Evolutionary conservation across 2,329 filamentous ascomycete genomes (phyloP).

Genomic region (Trichoderma breve): DNA sequence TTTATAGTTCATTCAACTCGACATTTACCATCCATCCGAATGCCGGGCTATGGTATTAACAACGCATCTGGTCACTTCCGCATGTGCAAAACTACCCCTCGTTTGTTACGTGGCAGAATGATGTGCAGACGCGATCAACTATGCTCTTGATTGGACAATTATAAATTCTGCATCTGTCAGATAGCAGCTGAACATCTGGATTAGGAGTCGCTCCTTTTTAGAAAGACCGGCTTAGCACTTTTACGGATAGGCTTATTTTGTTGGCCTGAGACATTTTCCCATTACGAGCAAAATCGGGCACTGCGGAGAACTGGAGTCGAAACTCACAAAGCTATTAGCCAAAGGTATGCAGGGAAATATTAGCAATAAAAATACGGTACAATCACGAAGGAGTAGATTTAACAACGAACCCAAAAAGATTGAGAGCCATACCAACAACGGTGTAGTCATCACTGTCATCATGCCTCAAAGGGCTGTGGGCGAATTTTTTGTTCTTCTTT

Average conservation of each 20-base stretch:
- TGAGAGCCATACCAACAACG: background rate
- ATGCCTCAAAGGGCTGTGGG: background rate
- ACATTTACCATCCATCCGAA: background rate
- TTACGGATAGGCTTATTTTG: background rate
- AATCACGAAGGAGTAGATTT: background rate
- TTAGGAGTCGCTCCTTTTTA: background rate
- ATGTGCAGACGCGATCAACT: background rate
- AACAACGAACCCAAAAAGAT: background rate
- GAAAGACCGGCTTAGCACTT: background rate
- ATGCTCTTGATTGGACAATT: background rate
- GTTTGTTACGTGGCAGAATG: background rate
- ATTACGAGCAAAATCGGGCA: background rate
- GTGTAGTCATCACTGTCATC: background rate
- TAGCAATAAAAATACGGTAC: background rate
- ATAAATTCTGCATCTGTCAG: background rate
- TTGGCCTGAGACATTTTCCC: background rate
- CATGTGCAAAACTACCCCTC: background rate
- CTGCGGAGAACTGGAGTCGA: background rate
- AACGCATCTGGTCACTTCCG: background rate
- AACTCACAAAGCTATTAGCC: background rate
- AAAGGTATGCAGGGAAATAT: background rate
- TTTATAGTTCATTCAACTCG: background rate
- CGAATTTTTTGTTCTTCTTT: background rate
- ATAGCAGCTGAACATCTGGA: background rate
- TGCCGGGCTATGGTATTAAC: background rate